These are phyloP conservation scores for Passalora sequoiae DNA, from an alignment of 2,329 filamentous ascomycete species.

Conservation along the genomic window DNA sequence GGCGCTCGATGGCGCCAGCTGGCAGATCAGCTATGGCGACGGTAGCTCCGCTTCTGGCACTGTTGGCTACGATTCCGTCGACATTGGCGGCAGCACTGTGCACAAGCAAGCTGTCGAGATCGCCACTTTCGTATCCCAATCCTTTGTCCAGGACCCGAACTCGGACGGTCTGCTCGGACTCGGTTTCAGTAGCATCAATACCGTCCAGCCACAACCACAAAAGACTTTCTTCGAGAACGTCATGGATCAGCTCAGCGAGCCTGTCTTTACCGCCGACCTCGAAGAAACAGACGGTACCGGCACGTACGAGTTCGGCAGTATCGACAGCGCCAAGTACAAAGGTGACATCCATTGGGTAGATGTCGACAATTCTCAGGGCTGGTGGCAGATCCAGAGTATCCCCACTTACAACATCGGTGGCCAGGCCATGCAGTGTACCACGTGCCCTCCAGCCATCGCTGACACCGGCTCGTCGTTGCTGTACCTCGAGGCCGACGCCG, in stretches of 20 bases:
- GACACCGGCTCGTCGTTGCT: constrained; percentile 60
- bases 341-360: constrained; percentile 59
- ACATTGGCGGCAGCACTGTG: constrained; percentile 61
- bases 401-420: constrained; percentile 53
- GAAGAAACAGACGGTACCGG: constrained; percentile 51
- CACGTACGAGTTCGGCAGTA: constrained; percentile 67
- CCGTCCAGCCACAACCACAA: constrained; percentile 45
- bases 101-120: constrained; percentile 62
- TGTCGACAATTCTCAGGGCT: constrained; percentile 48
- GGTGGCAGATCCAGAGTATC: constrained; percentile 51
- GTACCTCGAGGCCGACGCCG: constrained; percentile 50
- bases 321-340: constrained; percentile 59
- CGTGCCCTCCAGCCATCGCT: constrained; percentile 40
- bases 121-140: constrained; percentile 53
- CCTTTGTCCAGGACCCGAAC: constrained; percentile 55
- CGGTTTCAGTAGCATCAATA: constrained; percentile 57
- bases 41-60: constrained; percentile 56
- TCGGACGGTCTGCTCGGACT: constrained; percentile 58
- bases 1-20: constrained; percentile 48
- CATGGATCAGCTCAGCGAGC: constrained; percentile 54
- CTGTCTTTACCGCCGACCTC: constrained; percentile 67
- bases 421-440: constrained; percentile 46
- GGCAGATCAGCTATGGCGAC: constrained; percentile 65
- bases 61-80: constrained; percentile 64
- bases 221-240: constrained; percentile 73